Percentiles rank a stretch among this genome's conserved stretches.
These are phyloP conservation scores for Ophiocordyceps unilateralis DNA, from an alignment of 2,329 filamentous ascomycete species.

Conservation along the genomic window DNA sequence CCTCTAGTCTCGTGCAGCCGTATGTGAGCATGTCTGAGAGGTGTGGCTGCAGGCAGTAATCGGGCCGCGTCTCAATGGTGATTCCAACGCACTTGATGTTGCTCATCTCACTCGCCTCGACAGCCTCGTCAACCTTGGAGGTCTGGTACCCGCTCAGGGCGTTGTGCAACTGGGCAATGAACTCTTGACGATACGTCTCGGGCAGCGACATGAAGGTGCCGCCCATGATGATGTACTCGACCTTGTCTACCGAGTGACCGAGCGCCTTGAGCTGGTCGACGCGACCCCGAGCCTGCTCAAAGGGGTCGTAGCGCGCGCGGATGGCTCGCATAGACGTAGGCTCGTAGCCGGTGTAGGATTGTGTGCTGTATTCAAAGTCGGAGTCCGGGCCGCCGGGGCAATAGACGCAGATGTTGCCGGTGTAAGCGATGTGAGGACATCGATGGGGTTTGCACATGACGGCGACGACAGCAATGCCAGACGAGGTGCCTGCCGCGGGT, in stretches of 20 bases:
- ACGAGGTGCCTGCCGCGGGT: slow-evolving; percentile 56
- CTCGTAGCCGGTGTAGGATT: slow-evolving; percentile 97
- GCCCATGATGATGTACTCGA: slow-evolving; percentile 99
- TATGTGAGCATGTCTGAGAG: slow-evolving; percentile 94
- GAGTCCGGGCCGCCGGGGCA: slow-evolving; percentile 95
- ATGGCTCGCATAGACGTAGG: slow-evolving; percentile 98
- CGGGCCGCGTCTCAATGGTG: slow-evolving; percentile 91
- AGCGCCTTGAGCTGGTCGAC: slow-evolving; percentile 94
- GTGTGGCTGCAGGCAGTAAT: slow-evolving; percentile 94
- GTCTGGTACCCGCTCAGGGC: slow-evolving; percentile 93
- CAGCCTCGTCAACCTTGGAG: slow-evolving; percentile 85
- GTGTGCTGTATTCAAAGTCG: slow-evolving; percentile 97
- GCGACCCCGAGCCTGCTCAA: slow-evolving; percentile 87
- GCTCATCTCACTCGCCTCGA: slow-evolving; percentile 87
- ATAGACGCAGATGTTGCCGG: slow-evolving; percentile 97
- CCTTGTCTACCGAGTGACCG: slow-evolving; percentile 94
- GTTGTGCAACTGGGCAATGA: slow-evolving; percentile 92
- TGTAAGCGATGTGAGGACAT: slow-evolving; percentile 96
- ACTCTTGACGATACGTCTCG: slow-evolving; percentile 75
- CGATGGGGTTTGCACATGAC: slow-evolving; percentile 99
- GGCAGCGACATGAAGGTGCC: slow-evolving; percentile 97
- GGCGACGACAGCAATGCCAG: slow-evolving; percentile 91
- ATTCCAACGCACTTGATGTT: slow-evolving; percentile 97
- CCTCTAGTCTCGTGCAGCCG: slow-evolving; percentile 83
- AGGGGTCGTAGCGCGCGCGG: slow-evolving; percentile 89